A percentile compares a stretch with the other conserved stretches of the same genome.
These are phyloP conservation scores for Colletotrichum siamense DNA, from an alignment of 2,329 filamentous ascomycete species.

Conservation along the genomic window DNA sequence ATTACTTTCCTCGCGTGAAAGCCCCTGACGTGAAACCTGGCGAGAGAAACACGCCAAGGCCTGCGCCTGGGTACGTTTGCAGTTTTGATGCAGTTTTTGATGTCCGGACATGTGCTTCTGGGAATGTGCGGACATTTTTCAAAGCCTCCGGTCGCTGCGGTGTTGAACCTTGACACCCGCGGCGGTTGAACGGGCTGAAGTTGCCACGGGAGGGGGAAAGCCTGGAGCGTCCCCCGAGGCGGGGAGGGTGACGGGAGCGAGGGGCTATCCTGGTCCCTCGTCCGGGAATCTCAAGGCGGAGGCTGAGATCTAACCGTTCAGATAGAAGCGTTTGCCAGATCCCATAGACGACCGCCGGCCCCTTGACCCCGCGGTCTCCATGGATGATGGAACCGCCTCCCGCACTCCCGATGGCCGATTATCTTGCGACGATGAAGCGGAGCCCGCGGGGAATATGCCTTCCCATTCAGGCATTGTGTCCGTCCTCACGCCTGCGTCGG, in stretches of 20 bases:
- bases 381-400: background rate
- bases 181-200: background rate
- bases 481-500: background rate
- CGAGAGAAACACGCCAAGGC: background rate
- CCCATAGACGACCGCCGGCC: background rate
- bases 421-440: background rate
- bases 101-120: background rate
- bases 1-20: background rate
- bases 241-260: background rate
- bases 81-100: background rate
- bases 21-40: background rate
- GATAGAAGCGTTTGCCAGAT: background rate
- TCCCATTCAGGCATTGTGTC: background rate
- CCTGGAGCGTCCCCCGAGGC: background rate
- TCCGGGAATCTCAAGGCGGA: background rate
- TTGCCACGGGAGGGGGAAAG: background rate
- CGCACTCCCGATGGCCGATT: background rate
- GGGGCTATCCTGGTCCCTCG: background rate
- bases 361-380: background rate
- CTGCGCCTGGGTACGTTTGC: background rate
- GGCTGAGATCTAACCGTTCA: background rate
- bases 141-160: background rate
- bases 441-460: background rate
- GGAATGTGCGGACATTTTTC: background rate
- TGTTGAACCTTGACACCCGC: background rate